phyloP scores from a whole-genome alignment of 202 grass and related monocot genomes.

The Zizania palustris region DNA sequence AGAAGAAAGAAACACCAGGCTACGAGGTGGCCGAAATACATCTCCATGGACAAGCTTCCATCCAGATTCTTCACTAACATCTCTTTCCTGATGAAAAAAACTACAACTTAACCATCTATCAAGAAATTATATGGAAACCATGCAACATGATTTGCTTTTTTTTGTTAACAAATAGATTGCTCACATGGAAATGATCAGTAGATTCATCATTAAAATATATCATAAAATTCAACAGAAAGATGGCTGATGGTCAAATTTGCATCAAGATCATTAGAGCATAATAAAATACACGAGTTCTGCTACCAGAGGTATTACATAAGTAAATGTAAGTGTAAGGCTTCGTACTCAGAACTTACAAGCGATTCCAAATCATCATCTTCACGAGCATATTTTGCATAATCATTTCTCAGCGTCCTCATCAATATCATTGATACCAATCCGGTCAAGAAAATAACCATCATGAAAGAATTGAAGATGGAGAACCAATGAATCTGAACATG shows the following conservation, averaged over 20 bases:
- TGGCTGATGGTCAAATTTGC: background rate
- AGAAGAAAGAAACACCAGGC: slow-evolving; percentile 73
- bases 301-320: slow-evolving; percentile 23
- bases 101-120: background rate
- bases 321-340: slow-evolving; percentile 5
- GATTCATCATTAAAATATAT: background rate
- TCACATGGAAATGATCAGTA: slow-evolving; percentile 2
- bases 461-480: slow-evolving; percentile 99
- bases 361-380: slow-evolving; percentile 96
- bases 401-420: slow-evolving; percentile 98
- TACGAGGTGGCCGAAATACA: slow-evolving; percentile 83
- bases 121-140: slow-evolving; percentile 15
- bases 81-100: slow-evolving; percentile 73
- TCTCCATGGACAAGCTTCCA: slow-evolving; percentile 99
- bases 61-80: slow-evolving; percentile 97
- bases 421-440: slow-evolving; percentile 98
- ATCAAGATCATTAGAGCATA: background rate
- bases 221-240: slow-evolving; percentile 6
- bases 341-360: slow-evolving; percentile 58
- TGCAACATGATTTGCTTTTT: slow-evolving; percentile 8
- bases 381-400: slow-evolving; percentile 99
- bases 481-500: slow-evolving; percentile 96
- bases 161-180: slow-evolving; percentile 16
- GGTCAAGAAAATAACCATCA: slow-evolving; percentile 99
- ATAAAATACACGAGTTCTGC: background rate